Conservation (phyloP, 2,329 filamentous ascomycete species). For the Sporothrix protearum region DNA sequence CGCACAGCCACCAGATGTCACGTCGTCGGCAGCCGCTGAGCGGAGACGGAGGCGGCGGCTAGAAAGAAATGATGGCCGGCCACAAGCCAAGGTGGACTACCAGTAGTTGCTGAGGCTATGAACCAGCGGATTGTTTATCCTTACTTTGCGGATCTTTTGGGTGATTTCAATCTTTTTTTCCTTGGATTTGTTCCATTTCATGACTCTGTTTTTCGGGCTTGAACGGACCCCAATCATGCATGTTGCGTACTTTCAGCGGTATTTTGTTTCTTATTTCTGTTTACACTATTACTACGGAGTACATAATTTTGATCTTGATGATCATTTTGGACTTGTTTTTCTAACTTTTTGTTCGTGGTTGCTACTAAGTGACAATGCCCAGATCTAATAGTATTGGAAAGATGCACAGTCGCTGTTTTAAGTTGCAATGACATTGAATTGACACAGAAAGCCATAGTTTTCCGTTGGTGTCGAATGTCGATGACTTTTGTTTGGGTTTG, state of each 20-base stretch:
- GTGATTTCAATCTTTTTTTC: neutral
- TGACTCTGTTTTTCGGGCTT: neutral
- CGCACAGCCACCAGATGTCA: conserved; percentile 19
- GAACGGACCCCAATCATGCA: neutral
- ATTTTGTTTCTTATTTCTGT: neutral
- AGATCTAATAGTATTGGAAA: too few species aligned
- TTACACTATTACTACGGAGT: neutral
- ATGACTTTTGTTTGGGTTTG: neutral
- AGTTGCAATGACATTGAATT: neutral
- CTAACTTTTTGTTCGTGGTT: neutral
- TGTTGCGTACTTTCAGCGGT: neutral
- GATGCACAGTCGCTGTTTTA: neutral
- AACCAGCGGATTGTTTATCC: neutral
- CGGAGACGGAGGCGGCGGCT: conserved; percentile 55
- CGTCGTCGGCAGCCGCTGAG: conserved; percentile 41
- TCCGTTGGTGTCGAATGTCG: neutral
- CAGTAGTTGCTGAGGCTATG: neutral
- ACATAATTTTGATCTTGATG: neutral
- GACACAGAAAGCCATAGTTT: too few species aligned
- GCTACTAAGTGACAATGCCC: too few species aligned
- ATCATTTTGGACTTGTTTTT: neutral
- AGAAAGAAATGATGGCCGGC: conserved; percentile 49
- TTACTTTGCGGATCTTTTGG: neutral
- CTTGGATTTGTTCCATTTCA: neutral
- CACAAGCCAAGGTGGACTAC: conserved; percentile 34